Evolutionary conservation across 768 basidiomycete genomes (phyloP).

Genomic region (Stropharia rugosoannulata): DNA sequence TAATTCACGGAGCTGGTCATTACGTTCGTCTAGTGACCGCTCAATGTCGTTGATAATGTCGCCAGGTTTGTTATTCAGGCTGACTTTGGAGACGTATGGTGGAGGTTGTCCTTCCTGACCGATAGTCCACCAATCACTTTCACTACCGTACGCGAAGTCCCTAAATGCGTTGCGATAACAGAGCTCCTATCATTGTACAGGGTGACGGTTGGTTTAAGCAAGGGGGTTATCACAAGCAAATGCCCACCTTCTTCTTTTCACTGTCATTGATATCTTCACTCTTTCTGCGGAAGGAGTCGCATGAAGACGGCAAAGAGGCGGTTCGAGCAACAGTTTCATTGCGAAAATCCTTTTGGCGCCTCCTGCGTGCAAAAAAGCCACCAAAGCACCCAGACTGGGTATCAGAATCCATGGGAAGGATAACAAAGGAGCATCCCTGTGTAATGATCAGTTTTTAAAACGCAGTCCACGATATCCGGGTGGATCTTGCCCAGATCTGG

Average conservation of each 20-base stretch:
- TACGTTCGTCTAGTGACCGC: constrained; percentile 47
- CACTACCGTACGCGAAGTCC: constrained; percentile 36
- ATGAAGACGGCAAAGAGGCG: background rate
- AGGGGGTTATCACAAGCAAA: background rate
- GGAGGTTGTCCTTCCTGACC: constrained; percentile 34
- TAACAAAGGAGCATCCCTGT: constrained; percentile 2
- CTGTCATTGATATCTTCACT: background rate
- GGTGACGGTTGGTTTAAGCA: background rate
- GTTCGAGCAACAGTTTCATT: background rate
- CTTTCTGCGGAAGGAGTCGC: background rate
- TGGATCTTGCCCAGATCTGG: constrained; percentile 5
- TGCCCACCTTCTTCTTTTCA: constrained; percentile 11
- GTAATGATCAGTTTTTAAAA: background rate
- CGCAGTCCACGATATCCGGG: background rate
- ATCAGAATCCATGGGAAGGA: constrained; percentile 21
- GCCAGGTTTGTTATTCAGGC: constrained; percentile 16
- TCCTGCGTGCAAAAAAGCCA: constrained; percentile 24
- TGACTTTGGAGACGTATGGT: constrained; percentile 31
- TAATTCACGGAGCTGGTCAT: constrained; percentile 53
- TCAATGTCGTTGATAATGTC: constrained; percentile 57
- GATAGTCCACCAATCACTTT: constrained; percentile 24
- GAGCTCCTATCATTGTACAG: constrained; percentile 12
- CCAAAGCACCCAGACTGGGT: constrained; percentile 35
- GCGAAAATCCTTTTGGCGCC: background rate
- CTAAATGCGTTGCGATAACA: constrained; percentile 40